phyloP scores from a whole-genome alignment of 2,329 filamentous ascomycete species.

The Pezicula radicicola region DNA sequence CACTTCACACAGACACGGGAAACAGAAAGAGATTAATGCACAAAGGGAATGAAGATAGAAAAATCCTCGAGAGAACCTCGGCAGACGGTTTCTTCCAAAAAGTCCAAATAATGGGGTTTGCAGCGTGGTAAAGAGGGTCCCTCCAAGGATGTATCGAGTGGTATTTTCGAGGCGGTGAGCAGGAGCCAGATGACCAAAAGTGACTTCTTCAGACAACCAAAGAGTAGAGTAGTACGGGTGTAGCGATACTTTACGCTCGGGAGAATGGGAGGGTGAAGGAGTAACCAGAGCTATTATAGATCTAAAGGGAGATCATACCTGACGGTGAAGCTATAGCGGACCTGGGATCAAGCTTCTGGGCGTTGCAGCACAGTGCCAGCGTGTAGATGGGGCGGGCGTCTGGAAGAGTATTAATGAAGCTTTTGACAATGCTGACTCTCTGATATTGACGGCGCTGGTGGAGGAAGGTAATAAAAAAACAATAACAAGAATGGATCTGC shows the following conservation, averaged over 20 bases:
- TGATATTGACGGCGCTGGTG: not conserved
- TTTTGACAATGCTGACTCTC: not conserved
- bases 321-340: not conserved
- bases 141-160: constrained; percentile 1
- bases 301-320: not conserved
- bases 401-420: constrained; percentile 1
- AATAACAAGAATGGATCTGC: not conserved
- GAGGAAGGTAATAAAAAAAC: not conserved
- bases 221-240: not conserved
- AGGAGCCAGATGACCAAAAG: constrained; percentile 1
- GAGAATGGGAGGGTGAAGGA: not conserved
- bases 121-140: not conserved
- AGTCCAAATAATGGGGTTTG: not conserved
- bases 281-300: not conserved
- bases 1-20: constrained; percentile 1
- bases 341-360: not conserved
- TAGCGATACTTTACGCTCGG: constrained; percentile 1
- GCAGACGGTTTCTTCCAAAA: not conserved
- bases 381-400: not conserved
- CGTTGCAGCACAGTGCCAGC: not conserved
- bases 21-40: constrained; percentile 19
- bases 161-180: not conserved
- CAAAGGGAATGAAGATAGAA: constrained; percentile 9
- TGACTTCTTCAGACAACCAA: not conserved
- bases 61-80: not conserved